These are phyloP conservation scores for Sporothrix variecibatus DNA, from an alignment of 2,329 filamentous ascomycete species.

Conservation along the genomic window DNA sequence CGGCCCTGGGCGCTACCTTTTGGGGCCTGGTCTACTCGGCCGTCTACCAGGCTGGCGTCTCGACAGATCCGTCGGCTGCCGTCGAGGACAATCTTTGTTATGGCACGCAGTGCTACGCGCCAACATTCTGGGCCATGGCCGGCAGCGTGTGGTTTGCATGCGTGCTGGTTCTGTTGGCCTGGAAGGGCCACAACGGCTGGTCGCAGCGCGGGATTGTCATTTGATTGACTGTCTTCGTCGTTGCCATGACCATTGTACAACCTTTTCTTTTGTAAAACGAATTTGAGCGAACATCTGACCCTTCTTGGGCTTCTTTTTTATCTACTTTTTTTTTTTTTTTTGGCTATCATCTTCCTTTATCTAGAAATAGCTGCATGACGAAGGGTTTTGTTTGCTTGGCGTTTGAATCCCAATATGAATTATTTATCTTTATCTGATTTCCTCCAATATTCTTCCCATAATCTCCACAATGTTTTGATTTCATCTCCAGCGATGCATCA, in stretches of 20 bases:
- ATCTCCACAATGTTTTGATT: background rate
- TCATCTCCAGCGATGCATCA: background rate
- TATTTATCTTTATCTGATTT: background rate
- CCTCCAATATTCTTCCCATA: background rate
- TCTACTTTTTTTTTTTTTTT: background rate
- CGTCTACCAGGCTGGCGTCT: conserved; percentile 71
- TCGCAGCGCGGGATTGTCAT: conserved; percentile 71
- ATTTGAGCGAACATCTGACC: background rate
- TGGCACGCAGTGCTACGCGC: conserved; percentile 76
- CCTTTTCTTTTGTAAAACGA: background rate
- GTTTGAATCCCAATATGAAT: too few relatives aligned
- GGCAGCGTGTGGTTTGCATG: conserved; percentile 77
- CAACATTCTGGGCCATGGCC: conserved; percentile 84
- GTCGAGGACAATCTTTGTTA: conserved; percentile 68
- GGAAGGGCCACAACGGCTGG: conserved; percentile 79
- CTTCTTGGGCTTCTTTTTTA: background rate
- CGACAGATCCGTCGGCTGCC: conserved; percentile 37
- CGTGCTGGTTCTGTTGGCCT: conserved; percentile 72
- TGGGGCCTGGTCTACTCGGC: conserved; percentile 90
- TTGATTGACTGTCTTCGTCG: conserved; percentile 32
- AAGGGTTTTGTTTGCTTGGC: background rate
- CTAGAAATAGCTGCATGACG: background rate
- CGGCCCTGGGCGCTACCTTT: conserved; percentile 81
- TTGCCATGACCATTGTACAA: background rate
- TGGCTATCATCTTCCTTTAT: background rate